Percentiles rank a stretch among this genome's conserved stretches.
These are phyloP conservation scores for Rhytidiadelphus loreus DNA, from an alignment of 225 moss, liverwort and hornwort genomes.

Conservation along the genomic window DNA sequence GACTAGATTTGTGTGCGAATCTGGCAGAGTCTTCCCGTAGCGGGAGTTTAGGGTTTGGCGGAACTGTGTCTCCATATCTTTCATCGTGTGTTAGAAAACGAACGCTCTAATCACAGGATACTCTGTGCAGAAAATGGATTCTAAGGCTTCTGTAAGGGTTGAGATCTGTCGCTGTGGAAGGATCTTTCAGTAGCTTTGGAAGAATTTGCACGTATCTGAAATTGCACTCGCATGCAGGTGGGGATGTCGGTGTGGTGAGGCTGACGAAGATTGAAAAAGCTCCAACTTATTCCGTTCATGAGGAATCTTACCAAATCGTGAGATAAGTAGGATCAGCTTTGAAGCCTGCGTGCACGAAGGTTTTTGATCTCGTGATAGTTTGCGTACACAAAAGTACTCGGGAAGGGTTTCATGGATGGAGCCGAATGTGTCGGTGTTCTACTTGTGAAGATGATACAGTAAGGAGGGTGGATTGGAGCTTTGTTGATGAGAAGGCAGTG, in stretches of 20 bases:
- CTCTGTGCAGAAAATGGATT: background rate
- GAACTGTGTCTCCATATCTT: background rate
- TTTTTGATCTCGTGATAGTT: background rate
- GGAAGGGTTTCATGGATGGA: background rate
- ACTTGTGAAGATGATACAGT: background rate
- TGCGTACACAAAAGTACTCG: background rate
- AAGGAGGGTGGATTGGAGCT: background rate
- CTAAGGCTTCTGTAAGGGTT: background rate
- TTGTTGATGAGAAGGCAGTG: conserved; percentile 6
- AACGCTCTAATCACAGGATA: background rate
- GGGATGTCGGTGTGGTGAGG: background rate
- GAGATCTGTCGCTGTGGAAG: background rate
- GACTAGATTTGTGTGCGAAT: background rate
- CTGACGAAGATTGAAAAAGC: background rate
- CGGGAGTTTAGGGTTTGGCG: conserved; percentile 9
- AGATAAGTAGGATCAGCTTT: background rate
- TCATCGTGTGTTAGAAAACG: background rate
- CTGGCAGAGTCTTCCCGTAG: background rate
- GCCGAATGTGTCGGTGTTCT: background rate
- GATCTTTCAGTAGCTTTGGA: background rate
- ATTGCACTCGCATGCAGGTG: background rate
- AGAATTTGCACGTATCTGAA: background rate
- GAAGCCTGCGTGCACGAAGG: background rate
- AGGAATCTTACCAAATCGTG: background rate
- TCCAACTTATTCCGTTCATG: background rate